phyloP scores from a whole-genome alignment of 805 yeast genomes.

The Brettanomyces bruxellensis region DNA sequence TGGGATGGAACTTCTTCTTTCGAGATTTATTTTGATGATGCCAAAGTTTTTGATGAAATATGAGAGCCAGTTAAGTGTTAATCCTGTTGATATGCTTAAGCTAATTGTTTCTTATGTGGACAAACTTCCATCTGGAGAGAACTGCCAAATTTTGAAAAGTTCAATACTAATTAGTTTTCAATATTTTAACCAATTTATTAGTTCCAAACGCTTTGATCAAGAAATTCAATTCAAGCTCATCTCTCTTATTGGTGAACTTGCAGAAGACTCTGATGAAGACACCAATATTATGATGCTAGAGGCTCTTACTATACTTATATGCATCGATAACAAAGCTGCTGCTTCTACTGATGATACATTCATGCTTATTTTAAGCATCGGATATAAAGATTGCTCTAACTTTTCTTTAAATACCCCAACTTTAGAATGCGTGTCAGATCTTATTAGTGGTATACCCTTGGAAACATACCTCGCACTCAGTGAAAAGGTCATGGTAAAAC shows the following conservation, averaged over 20 bases:
- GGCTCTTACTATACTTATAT: constrained; percentile 49
- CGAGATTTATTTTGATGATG: constrained; percentile 41
- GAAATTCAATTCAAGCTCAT: constrained; percentile 23
- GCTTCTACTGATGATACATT: constrained; percentile 31
- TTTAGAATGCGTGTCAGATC: constrained; percentile 54
- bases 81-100: constrained; percentile 19
- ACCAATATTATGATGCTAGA: constrained; percentile 68
- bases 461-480: constrained; percentile 39
- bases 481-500: constrained; percentile 42
- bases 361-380: constrained; percentile 50
- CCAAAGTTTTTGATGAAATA: constrained; percentile 54
- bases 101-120: constrained; percentile 17
- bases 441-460: constrained; percentile 40
- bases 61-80: constrained; percentile 18
- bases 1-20: constrained; percentile 29
- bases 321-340: constrained; percentile 30
- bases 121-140: constrained; percentile 13
- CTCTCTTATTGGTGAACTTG: constrained; percentile 33
- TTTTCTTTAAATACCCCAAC: constrained; percentile 60
- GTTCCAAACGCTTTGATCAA: constrained; percentile 22
- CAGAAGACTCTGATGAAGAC: constrained; percentile 68
- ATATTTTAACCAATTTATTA: constrained; percentile 27
- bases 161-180: constrained; percentile 44
- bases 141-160: constrained; percentile 13
- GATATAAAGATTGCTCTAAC: constrained; percentile 68